A percentile compares a stretch with the other conserved stretches of the same genome.
phyloP scores from a whole-genome alignment of 768 basidiomycete species.

The Lentinula guzmanii region DNA sequence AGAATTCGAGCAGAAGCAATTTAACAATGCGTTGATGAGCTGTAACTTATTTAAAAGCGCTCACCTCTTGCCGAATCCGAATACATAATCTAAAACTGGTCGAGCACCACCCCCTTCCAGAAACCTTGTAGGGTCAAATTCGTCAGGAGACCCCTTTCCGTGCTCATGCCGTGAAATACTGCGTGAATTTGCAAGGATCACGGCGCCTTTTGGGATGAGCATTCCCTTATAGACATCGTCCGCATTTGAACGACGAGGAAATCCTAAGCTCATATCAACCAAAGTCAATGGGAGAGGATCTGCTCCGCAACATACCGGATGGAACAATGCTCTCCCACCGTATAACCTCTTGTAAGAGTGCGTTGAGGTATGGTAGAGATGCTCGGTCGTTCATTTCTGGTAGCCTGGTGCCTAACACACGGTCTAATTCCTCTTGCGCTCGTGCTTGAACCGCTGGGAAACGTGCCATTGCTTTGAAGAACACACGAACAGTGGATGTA shows the following conservation, averaged over 20 bases:
- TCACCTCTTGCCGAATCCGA: neutral
- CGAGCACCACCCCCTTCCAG: neutral
- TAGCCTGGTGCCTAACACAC: neutral
- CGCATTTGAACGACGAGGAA: neutral
- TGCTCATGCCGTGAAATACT: neutral
- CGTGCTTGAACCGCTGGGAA: neutral
- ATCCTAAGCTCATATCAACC: neutral
- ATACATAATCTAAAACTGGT: neutral
- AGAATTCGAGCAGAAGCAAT: neutral
- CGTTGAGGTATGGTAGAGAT: neutral
- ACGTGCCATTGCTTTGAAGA: neutral
- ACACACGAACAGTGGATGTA: neutral
- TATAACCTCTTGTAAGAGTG: neutral
- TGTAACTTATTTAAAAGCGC: neutral
- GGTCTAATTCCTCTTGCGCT: neutral
- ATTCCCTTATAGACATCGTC: slow-evolving; percentile 1
- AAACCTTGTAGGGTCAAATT: neutral
- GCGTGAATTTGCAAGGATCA: slow-evolving; percentile 2
- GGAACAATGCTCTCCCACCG: neutral
- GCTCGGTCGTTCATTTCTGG: neutral
- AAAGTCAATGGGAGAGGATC: neutral
- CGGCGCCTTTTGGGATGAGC: neutral
- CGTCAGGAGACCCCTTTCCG: neutral
- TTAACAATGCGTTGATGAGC: neutral
- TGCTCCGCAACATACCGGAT: neutral